Base-by-base conservation (phyloP, 2,329 filamentous ascomycete species). In the Talaromyces atroroseus region DNA sequence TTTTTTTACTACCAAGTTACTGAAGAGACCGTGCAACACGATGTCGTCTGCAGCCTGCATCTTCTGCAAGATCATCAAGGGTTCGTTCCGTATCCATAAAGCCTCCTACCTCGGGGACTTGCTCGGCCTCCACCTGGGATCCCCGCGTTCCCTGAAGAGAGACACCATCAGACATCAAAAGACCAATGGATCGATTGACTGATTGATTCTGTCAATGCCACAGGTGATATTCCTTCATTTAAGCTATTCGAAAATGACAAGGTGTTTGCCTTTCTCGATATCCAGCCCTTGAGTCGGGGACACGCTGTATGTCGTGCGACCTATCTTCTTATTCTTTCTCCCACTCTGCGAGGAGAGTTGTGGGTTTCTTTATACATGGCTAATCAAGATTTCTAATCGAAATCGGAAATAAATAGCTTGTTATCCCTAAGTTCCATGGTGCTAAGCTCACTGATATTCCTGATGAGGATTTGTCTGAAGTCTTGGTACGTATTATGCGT, bases 11-110 rank as follows among this genome's bases (percentile, higher is more conserved):
- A 36, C 32, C 8, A 29, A 29, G n/a, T n/a, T 29, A 29, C 8
- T 29, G 8, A 40, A 6, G 4, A 44, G 18, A 44, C 21, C 52
- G 52, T 38, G 26, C 44, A 51, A 24, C 53, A 64, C 44, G 47
- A 73, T 69, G 66, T 63, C 68, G 21, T 65, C 71, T 40, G 81
- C 86, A 54, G 80, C 87, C 61, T 99, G 94, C 73, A 90, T 97
- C 70, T 99, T 99, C 79, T 99, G 94, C 82, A 95, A 90, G 75
- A 97, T 99, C 71, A 88, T 99, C 79, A 95, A 95, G 82, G 92
- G 92, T 83, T 74, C 53, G 65, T 26, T 18, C 5, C 40, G 16
- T 29, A 11, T 29, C 4, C 20, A 20, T 18, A 44, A n/a, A 14
- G 10, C 16, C 16, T 18, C n/a, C n/a, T n/a, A n/a, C n/a, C 40